Evolutionary conservation across 2,329 filamentous ascomycete genomes (phyloP).

Genomic region (Fusarium incarnatum): DNA sequence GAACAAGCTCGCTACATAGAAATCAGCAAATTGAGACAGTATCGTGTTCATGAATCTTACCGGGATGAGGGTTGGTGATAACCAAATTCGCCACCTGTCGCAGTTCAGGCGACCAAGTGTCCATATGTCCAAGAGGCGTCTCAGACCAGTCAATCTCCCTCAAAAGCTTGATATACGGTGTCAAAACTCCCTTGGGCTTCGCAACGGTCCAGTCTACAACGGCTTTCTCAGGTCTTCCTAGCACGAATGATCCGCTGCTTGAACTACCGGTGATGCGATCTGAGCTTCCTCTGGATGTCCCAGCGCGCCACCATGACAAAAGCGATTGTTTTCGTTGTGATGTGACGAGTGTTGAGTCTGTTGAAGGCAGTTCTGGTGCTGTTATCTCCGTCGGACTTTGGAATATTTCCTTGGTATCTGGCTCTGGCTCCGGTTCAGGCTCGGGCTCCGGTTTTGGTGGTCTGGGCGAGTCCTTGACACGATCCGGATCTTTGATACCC

Average conservation of each 20-base stretch:
- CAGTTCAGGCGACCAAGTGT: slow-evolving; percentile 58
- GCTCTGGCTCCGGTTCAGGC: neutral
- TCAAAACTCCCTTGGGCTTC: slow-evolving; percentile 48
- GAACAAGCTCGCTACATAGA: slow-evolving; percentile 61
- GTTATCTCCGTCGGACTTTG: neutral
- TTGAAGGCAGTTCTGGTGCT: neutral
- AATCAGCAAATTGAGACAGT: neutral
- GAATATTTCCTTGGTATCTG: neutral
- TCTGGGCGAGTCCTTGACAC: neutral
- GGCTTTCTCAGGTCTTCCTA: slow-evolving; percentile 50
- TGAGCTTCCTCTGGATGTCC: slow-evolving; percentile 42
- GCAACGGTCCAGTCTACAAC: slow-evolving; percentile 52
- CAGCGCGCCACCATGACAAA: slow-evolving; percentile 1
- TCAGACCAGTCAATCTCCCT: slow-evolving; percentile 56
- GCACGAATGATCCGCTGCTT: slow-evolving; percentile 45
- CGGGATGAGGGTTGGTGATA: slow-evolving; percentile 55
- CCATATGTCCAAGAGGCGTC: slow-evolving; percentile 58
- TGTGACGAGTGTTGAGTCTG: slow-evolving; percentile 5
- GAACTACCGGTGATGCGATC: slow-evolving; percentile 46
- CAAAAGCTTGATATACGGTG: slow-evolving; percentile 47
- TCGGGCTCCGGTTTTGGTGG: neutral
- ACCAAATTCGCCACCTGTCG: slow-evolving; percentile 56
- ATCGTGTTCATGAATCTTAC: neutral
- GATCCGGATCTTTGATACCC: fast-evolving
- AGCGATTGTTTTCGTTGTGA: neutral